Evolutionary conservation across 192 early-diverging fungal species (phyloP).

Genomic region (Entomortierella parvispora): DNA sequence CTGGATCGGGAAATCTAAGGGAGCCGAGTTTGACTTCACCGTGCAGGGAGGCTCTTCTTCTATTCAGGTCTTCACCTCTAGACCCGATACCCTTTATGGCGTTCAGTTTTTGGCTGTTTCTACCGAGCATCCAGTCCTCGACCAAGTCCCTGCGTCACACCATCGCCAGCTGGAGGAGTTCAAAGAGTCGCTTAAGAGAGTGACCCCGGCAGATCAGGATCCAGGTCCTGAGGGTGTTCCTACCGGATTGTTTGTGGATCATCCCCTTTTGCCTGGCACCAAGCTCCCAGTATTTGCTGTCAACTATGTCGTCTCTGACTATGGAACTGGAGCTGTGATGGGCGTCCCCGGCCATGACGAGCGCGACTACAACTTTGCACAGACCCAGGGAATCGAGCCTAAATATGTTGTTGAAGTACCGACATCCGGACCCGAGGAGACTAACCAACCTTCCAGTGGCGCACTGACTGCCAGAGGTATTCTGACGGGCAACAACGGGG

Average conservation of each 20-base stretch:
- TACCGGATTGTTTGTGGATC: conserved; percentile 70
- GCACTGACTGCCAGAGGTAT: conserved; percentile 65
- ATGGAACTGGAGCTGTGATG: conserved; percentile 88
- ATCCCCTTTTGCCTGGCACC: conserved; percentile 66
- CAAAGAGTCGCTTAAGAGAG: conserved; percentile 23
- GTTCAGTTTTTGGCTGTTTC: conserved; percentile 78
- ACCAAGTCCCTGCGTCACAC: conserved; percentile 30
- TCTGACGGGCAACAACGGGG: conserved; percentile 63
- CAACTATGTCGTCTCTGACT: conserved; percentile 78
- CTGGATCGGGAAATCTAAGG: conserved; percentile 93
- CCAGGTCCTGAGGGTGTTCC: conserved; percentile 58
- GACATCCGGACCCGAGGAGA: conserved; percentile 1
- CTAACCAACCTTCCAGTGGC: not conserved
- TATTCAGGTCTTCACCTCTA: conserved; percentile 79
- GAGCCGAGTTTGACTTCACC: conserved; percentile 76
- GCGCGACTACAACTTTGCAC: conserved; percentile 77
- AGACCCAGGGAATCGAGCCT: conserved; percentile 58
- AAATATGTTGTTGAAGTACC: conserved; percentile 63
- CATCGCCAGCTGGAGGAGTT: conserved; percentile 19
- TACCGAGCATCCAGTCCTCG: conserved; percentile 69
- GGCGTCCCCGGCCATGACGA: conserved; percentile 86
- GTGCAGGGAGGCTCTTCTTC: conserved; percentile 33
- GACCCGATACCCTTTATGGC: conserved; percentile 82
- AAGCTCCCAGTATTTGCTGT: conserved; percentile 76
- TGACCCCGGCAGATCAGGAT: conserved; percentile 3